Evolutionary conservation across 179 eudicot genomes (phyloP).

Genomic region (Beta lomatogona): DNA sequence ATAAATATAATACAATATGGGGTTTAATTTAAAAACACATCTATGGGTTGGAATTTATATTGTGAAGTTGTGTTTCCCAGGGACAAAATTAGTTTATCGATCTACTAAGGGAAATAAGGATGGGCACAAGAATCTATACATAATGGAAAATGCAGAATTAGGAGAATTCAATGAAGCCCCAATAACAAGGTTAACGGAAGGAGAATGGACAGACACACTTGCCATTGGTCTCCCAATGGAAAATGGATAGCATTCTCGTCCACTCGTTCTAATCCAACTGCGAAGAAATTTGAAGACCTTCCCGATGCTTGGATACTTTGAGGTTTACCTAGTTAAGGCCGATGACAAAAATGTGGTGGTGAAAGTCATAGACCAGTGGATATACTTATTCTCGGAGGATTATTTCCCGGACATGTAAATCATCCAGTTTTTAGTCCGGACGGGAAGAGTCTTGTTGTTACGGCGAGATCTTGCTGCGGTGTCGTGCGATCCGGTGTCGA

Average conservation of each 20-base stretch:
- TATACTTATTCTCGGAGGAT: background rate
- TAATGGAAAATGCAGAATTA: constrained; percentile 15
- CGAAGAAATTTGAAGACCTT: background rate
- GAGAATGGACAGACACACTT: constrained; percentile 35
- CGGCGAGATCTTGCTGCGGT: background rate
- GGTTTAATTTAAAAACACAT: too few species aligned
- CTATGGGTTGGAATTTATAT: too few species aligned
- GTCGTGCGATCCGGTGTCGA: constrained; percentile 15
- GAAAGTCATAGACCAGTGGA: constrained; percentile 23
- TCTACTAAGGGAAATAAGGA: constrained; percentile 6
- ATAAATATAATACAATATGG: too few species aligned
- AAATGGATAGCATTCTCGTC: constrained; percentile 35
- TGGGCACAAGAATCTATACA: constrained; percentile 26
- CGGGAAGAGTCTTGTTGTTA: background rate
- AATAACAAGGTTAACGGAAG: constrained; percentile 26
- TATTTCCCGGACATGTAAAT: background rate
- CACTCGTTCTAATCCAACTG: constrained; percentile 12
- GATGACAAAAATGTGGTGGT: constrained; percentile 14
- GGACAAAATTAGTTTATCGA: constrained; percentile 24
- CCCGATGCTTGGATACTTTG: constrained; percentile 32
- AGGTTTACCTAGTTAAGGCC: constrained; percentile 17
- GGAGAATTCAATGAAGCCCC: constrained; percentile 15
- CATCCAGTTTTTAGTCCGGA: constrained; percentile 14
- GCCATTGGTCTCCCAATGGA: constrained; percentile 30
- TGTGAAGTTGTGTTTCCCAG: background rate